Evolutionary conservation across 345 rosid species (phyloP), one percentile per base, ranked within the genome.

Genomic region (Dipteronia dyeriana): DNA sequence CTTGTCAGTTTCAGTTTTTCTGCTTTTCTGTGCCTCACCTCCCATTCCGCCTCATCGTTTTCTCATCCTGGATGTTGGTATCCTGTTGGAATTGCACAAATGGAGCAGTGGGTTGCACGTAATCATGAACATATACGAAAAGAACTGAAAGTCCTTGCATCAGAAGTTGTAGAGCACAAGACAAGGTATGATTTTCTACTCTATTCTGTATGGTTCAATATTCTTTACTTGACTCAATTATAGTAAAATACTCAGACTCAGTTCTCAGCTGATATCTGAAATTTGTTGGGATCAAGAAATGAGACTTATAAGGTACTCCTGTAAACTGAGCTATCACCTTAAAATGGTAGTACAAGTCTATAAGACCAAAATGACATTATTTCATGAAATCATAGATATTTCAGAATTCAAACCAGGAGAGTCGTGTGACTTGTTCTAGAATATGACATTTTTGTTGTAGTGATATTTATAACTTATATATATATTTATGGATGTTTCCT

Each of bases 101-200:
- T 94, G 92, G 85, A 84, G 79, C 90, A 74, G 66, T 96, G 99
- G 99, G 85, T 87, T 82, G 88, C 80, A 68, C 80, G 64, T 53
- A 82, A 82, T 80, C 76, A 54, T 29, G 85, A 80, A 43, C 56
- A 47, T 66, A 74, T 87, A 43, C 62, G 7, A 34, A 79, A 76
- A 72, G 88, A 89, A 86, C 83, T 87, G 26, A 66, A 85, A 70
- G 85, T 76, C 63, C 88, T 87, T 38, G 80, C 87, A 34, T 19
- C 84, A 0, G 90, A 85, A 79, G 77, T 89, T 59, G 83, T 60
- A 78, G 81, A 81, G 69, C 75, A 60, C 47, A 75, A 80, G 57
- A 85, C 76, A 70, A 88, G 89, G 92, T 92, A 83, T 14, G 25
- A 41, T 70, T 66, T 79, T 25, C 31, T 49, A 7, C 29, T 71